These are phyloP conservation scores for Dactylellina parvicollis DNA, from an alignment of 2,329 filamentous ascomycete species.

Conservation along the genomic window DNA sequence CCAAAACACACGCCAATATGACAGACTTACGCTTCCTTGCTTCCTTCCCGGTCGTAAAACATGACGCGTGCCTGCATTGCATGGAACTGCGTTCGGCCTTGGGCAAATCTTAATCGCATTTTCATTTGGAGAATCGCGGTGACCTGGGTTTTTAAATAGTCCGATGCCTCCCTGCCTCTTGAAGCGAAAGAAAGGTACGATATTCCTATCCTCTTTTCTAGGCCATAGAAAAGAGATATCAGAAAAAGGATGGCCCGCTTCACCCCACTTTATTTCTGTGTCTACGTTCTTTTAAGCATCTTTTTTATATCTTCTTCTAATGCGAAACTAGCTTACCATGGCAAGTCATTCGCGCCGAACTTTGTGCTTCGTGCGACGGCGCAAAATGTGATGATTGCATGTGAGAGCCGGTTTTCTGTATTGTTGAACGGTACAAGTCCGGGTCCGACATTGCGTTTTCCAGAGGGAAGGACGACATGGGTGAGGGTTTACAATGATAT, in stretches of 20 bases:
- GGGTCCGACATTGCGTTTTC: slow-evolving; percentile 65
- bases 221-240: slow-evolving; percentile 1
- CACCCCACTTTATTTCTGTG: slow-evolving; percentile 23
- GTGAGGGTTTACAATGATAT: slow-evolving; percentile 71
- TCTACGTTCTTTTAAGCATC: slow-evolving; percentile 22
- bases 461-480: slow-evolving; percentile 66
- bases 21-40: slow-evolving; percentile 2
- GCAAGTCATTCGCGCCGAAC: slow-evolving; percentile 62
- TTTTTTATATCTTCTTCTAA: slow-evolving; percentile 23
- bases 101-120: slow-evolving; percentile 12
- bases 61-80: slow-evolving; percentile 1
- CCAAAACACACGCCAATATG: not conserved
- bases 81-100: not conserved
- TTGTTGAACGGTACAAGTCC: slow-evolving; percentile 68
- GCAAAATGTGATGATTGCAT: slow-evolving; percentile 64
- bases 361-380: slow-evolving; percentile 64
- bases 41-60: not conserved
- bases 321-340: slow-evolving; percentile 56
- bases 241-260: slow-evolving; percentile 5
- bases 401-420: slow-evolving; percentile 64
- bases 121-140: not conserved
- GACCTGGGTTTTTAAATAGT: slow-evolving; percentile 17
- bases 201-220: not conserved
- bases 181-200: not conserved
- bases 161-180: slow-evolving; percentile 1